phyloP scores from a whole-genome alignment of 768 basidiomycete species.

The Xerocomellus amylosporus region DNA sequence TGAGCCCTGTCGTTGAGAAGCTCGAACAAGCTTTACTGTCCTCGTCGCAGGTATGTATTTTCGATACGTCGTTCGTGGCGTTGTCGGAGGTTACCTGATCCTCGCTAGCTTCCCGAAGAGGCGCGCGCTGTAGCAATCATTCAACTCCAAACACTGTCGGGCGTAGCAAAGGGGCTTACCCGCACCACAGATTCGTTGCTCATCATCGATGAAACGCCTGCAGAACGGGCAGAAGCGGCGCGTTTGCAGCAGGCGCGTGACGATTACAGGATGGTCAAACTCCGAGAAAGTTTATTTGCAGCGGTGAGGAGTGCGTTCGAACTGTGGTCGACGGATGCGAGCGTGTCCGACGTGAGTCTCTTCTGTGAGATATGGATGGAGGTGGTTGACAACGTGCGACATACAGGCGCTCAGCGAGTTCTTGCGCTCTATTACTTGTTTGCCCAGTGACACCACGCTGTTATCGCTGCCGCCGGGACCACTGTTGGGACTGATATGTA shows the following conservation, averaged over 20 bases:
- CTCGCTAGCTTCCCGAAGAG: slow-evolving; percentile 64
- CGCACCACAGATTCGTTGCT: slow-evolving; percentile 66
- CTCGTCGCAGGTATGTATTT: slow-evolving; percentile 46
- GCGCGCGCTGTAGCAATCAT: slow-evolving; percentile 62
- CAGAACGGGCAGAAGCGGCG: slow-evolving; percentile 48
- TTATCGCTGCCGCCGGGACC: slow-evolving; percentile 81
- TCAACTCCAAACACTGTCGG: slow-evolving; percentile 78
- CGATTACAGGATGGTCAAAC: slow-evolving; percentile 56
- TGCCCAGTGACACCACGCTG: slow-evolving; percentile 73
- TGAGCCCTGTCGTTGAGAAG: slow-evolving; percentile 69
- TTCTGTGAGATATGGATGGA: background rate
- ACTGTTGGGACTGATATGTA: slow-evolving; percentile 73
- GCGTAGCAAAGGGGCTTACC: slow-evolving; percentile 85
- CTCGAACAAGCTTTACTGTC: slow-evolving; percentile 60
- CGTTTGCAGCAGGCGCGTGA: slow-evolving; percentile 58
- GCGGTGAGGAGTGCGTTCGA: slow-evolving; percentile 61
- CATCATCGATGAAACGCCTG: slow-evolving; percentile 57
- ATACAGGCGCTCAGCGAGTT: slow-evolving; percentile 74
- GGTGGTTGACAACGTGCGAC: slow-evolving; percentile 1
- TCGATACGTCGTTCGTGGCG: background rate
- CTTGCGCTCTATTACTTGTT: slow-evolving; percentile 80
- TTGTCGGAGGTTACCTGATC: background rate
- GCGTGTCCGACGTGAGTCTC: slow-evolving; percentile 66
- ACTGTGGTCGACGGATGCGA: slow-evolving; percentile 77
- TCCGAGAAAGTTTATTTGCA: slow-evolving; percentile 66